These are phyloP conservation scores for Salvia hispanica DNA, from an alignment of 257 asterid species.

Conservation along the genomic window DNA sequence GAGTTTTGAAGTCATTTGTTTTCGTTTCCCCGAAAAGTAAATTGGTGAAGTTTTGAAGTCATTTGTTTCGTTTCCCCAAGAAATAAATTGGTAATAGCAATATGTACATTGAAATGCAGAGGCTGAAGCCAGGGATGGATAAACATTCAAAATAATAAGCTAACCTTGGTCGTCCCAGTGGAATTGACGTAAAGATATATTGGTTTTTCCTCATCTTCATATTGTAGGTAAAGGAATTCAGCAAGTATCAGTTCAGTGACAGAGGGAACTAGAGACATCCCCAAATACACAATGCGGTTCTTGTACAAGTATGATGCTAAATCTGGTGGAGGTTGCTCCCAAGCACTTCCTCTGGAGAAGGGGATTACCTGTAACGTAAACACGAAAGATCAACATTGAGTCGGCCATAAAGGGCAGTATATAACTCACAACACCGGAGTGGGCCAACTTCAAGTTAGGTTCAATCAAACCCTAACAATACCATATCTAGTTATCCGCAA, in stretches of 20 bases:
- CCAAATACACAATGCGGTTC: conserved; percentile 92
- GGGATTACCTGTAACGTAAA: conserved; percentile 78
- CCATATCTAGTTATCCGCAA: not conserved
- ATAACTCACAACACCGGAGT: conserved; percentile 2
- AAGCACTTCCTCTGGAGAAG: conserved; percentile 79
- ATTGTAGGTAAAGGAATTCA: conserved; percentile 85
- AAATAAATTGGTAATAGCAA: conserved; percentile 23
- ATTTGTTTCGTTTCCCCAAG: not conserved
- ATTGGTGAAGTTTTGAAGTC: conserved; percentile 12
- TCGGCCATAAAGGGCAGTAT: conserved; percentile 15
- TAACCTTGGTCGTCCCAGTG: conserved; percentile 94
- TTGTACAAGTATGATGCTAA: conserved; percentile 81
- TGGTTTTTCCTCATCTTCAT: conserved; percentile 82
- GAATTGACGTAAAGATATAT: conserved; percentile 89
- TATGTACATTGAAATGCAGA: conserved; percentile 6
- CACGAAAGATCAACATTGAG: conserved; percentile 16
- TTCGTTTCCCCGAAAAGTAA: conserved; percentile 12
- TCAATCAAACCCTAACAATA: not conserved
- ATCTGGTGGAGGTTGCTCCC: conserved; percentile 98
- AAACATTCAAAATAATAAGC: conserved; percentile 17
- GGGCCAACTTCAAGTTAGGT: conserved; percentile 9
- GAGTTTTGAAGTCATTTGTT: not conserved
- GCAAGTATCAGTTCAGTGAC: conserved; percentile 93
- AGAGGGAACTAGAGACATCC: conserved; percentile 88
- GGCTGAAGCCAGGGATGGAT: not conserved